Evolutionary conservation across 495 filamentous ascomycete genomes (phyloP), one percentile per base, ranked within the genome.

Genomic region (Podospora tetraspora): DNA sequence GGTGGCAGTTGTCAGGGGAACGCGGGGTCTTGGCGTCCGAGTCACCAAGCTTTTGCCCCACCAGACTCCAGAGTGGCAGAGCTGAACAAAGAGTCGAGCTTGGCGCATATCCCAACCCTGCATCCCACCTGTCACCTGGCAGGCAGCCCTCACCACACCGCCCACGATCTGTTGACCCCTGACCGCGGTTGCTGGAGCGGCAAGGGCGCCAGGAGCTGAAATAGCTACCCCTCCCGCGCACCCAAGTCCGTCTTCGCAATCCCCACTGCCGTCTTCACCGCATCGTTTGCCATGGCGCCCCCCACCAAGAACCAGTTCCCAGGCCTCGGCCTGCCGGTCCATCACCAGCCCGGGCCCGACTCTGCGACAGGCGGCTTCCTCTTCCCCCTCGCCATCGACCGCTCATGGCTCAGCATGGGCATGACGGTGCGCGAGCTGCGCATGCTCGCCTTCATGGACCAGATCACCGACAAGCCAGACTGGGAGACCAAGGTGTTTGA

Each of bases 401-500:
- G 16, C 4, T 62, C 64, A 24, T 71, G 70, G 70, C 3, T 9
- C 23, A 69, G 63, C 52, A 22, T 12, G 1, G 66, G 70, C 12
- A 64, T 75, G 57, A 78, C 77, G 1, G 37, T 77, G 22, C 75
- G 80, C 29, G 83, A 84, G 69, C 73, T 77, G 80, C 83, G 30
- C 77, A 87, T 82, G 78, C 71, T 80, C 57, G 59, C 68, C 3
- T 74, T 81, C 56, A 70, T 80, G 57, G 69, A 75, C 30, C 23
- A 72, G 21, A 67, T 80, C 52, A 80, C 77, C 5, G 77, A 81
- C 70, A 84, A 84, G 66, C 76, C 78, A 8, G 76, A 80, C 24
- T 88, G 84, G 86, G 79, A 84, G 63, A 72, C 74, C 19, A 85
- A 88, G 70, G 81, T 88, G 66, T 85, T 84, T 57, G 79, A 89